Conservation (phyloP, 2,329 filamentous ascomycete species). For the Arthrobotrys megalospora region DNA sequence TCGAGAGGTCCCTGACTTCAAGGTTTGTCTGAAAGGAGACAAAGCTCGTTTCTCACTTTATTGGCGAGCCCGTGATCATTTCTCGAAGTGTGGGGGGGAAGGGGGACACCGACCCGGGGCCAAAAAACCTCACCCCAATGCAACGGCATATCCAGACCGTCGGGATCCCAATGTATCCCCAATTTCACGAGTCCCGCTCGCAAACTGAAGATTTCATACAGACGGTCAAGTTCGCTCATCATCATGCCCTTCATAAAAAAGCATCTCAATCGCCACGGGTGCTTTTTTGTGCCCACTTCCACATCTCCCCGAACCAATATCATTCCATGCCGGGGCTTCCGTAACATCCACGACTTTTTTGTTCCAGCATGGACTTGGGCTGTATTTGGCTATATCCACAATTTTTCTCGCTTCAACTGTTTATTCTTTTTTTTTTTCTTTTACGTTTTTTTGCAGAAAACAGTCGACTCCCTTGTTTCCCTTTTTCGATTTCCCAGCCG, state of each 20-base stretch:
- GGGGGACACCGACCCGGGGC: constrained; percentile 2
- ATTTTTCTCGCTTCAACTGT: constrained; percentile 15
- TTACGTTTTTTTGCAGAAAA: constrained; percentile 6
- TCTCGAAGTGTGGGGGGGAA: constrained; percentile 26
- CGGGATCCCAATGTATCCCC: constrained; percentile 35
- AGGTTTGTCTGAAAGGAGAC: constrained; percentile 35
- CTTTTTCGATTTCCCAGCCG: constrained; percentile 48
- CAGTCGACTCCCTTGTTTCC: constrained; percentile 10
- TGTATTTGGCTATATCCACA: constrained; percentile 22
- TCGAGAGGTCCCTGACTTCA: constrained; percentile 18
- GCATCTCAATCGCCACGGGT: constrained; percentile 34
- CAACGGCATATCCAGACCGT: constrained; percentile 52
- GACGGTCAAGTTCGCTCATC: neutral
- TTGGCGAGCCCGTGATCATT: constrained; percentile 25
- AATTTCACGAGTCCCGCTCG: constrained; percentile 12
- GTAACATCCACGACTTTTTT: constrained; percentile 20
- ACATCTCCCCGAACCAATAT: constrained; percentile 51
- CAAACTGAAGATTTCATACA: constrained; percentile 27
- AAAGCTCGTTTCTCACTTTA: constrained; percentile 20
- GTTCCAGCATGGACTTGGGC: constrained; percentile 4
- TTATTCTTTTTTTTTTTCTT: constrained; percentile 7
- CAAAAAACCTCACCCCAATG: constrained; percentile 35
- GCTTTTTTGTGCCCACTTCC: constrained; percentile 15
- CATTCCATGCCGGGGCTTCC: constrained; percentile 51
- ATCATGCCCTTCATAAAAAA: constrained; percentile 4